Percentiles rank a stretch among this genome's conserved stretches.
phyloP scores from a whole-genome alignment of 108 stramenopile species.

The Cyclotella sp. region DNA sequence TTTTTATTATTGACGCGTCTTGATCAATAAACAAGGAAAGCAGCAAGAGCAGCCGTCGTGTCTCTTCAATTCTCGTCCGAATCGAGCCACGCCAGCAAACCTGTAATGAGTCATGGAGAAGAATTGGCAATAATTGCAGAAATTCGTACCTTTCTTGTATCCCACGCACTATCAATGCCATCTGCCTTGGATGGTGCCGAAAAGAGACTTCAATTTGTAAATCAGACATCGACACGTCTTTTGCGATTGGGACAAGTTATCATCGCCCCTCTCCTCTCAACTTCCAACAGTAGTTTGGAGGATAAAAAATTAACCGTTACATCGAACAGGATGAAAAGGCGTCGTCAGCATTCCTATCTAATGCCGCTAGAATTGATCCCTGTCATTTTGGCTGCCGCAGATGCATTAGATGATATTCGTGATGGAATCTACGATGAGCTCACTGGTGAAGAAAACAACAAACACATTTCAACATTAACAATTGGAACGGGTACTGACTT shows the following conservation, averaged over 20 bases:
- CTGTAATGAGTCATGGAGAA: slow-evolving; percentile 23
- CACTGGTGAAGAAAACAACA: background rate
- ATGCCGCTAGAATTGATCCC: slow-evolving; percentile 40
- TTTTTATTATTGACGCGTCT: background rate
- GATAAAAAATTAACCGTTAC: background rate
- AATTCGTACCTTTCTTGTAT: slow-evolving; percentile 38
- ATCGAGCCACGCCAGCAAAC: background rate
- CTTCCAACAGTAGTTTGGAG: background rate
- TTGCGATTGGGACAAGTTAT: slow-evolving; percentile 17
- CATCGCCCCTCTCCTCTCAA: slow-evolving; percentile 26
- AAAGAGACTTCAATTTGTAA: background rate
- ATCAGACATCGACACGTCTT: slow-evolving; percentile 1
- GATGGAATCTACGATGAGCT: background rate
- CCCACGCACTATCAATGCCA: background rate
- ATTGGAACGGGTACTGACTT: background rate
- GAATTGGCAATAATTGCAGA: slow-evolving; percentile 39
- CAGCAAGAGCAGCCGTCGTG: slow-evolving; percentile 15
- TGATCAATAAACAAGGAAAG: slow-evolving; percentile 16
- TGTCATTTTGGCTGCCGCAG: slow-evolving; percentile 27
- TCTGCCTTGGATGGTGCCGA: background rate
- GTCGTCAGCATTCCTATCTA: slow-evolving; percentile 25
- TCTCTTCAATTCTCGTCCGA: slow-evolving; percentile 20
- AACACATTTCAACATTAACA: background rate
- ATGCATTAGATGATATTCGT: slow-evolving; percentile 31
- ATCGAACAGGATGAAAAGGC: background rate